Evolutionary conservation across 441 rosid species (phyloP).

Genomic region (Biscutella laevigata): DNA sequence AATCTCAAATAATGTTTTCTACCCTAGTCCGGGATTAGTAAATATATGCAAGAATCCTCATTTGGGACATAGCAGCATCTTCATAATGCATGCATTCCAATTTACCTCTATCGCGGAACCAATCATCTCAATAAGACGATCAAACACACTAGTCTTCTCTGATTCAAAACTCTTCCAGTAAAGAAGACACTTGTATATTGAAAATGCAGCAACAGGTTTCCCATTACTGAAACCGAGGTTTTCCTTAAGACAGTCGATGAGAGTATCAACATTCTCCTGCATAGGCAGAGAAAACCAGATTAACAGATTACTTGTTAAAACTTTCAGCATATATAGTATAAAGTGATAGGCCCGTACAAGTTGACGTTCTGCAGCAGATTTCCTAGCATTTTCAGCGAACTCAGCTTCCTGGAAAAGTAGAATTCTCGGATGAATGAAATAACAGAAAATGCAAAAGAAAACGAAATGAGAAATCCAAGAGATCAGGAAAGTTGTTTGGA

Average conservation of each 20-base stretch:
- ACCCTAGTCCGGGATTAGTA: background rate
- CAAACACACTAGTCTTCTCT: slow-evolving; percentile 87
- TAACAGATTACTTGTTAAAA: slow-evolving; percentile 4
- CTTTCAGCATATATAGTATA: background rate
- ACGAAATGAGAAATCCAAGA: slow-evolving; percentile 4
- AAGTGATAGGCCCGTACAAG: slow-evolving; percentile 39
- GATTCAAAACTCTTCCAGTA: slow-evolving; percentile 97
- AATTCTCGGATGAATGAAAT: slow-evolving; percentile 17
- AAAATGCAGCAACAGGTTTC: slow-evolving; percentile 83
- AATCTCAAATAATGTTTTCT: background rate
- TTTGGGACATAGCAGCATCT: slow-evolving; percentile 6
- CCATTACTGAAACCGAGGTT: slow-evolving; percentile 69
- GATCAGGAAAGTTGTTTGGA: slow-evolving; percentile 11
- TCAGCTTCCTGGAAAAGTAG: slow-evolving; percentile 49
- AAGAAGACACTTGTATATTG: slow-evolving; percentile 87
- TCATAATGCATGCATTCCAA: slow-evolving; percentile 1
- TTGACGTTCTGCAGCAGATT: slow-evolving; percentile 68
- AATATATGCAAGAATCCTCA: background rate
- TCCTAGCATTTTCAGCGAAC: slow-evolving; percentile 58
- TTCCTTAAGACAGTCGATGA: slow-evolving; percentile 53
- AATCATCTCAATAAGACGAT: slow-evolving; percentile 88
- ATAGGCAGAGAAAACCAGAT: slow-evolving; percentile 24
- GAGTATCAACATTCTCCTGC: slow-evolving; percentile 82
- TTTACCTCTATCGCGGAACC: slow-evolving; percentile 93
- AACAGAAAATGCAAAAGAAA: background rate